Evolutionary conservation across 1,284 basidiomycete species (phyloP).

Genomic region (Peniophora sp.): DNA sequence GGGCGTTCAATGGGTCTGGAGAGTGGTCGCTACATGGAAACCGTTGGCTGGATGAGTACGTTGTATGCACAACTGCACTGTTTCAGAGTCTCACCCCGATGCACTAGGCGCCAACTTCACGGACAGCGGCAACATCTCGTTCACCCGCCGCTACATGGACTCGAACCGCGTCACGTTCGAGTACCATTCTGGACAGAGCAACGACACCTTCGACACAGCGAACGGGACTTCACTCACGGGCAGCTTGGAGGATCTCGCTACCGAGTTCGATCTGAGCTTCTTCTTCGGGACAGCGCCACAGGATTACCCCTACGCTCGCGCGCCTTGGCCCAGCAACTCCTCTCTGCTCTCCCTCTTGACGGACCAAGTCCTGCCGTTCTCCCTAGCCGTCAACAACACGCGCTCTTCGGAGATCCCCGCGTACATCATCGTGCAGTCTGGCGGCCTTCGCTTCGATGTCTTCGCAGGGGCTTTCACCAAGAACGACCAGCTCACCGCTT

Average conservation of each 20-base stretch:
- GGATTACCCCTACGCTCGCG: conserved; percentile 59
- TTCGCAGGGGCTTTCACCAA: conserved; percentile 63
- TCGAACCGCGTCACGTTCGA: conserved; percentile 67
- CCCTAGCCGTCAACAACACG: conserved; percentile 54
- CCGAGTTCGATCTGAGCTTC: conserved; percentile 44
- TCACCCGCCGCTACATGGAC: conserved; percentile 67
- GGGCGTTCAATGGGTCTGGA: conserved; percentile 65
- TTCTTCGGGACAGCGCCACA: conserved; percentile 65
- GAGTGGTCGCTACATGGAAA: conserved; percentile 85
- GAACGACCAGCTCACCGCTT: conserved; percentile 72
- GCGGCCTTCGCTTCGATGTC: conserved; percentile 68
- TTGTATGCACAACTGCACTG: conserved; percentile 2
- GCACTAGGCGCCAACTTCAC: conserved; percentile 44
- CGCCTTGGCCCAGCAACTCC: conserved; percentile 58
- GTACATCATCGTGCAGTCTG: conserved; percentile 67
- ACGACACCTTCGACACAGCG: conserved; percentile 47
- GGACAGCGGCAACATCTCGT: conserved; percentile 42
- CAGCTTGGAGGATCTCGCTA: conserved; percentile 44
- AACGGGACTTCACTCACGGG: conserved; percentile 45
- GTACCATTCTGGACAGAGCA: conserved; percentile 47
- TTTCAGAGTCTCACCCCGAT: not conserved
- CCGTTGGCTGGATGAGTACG: conserved; percentile 41
- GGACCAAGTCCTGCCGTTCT: conserved; percentile 41
- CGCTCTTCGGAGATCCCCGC: conserved; percentile 48
- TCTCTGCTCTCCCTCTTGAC: conserved; percentile 47